These are phyloP conservation scores for Talaromyces sp. DNA, from an alignment of 2,329 filamentous ascomycete genomes.

Conservation along the genomic window DNA sequence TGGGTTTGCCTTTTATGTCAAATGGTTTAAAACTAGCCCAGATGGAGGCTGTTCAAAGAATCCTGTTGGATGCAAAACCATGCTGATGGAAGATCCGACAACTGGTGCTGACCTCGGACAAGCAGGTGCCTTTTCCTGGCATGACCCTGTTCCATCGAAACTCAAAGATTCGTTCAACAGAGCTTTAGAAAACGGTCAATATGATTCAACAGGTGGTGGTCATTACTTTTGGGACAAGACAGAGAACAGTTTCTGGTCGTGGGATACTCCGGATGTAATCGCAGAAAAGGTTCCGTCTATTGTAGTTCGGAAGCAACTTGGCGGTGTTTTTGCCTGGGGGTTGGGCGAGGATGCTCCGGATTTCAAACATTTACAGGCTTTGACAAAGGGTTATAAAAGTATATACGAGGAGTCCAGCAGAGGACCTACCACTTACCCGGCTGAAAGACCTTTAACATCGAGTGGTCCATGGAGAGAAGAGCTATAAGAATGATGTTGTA, in stretches of 20 bases:
- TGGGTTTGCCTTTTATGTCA: slow-evolving; percentile 63
- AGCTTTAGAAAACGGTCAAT: slow-evolving; percentile 37
- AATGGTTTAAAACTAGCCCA: slow-evolving; percentile 54
- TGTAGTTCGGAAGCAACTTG: slow-evolving; percentile 37
- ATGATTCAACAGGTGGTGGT: slow-evolving; percentile 27
- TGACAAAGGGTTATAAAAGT: slow-evolving; percentile 14
- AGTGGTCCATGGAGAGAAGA: background rate
- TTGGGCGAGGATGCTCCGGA: slow-evolving; percentile 43
- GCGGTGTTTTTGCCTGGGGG: slow-evolving; percentile 52
- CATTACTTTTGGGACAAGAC: slow-evolving; percentile 50
- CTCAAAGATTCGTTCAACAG: slow-evolving; percentile 36
- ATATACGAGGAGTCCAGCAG: background rate
- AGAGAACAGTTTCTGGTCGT: slow-evolving; percentile 49
- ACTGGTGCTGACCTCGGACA: slow-evolving; percentile 55
- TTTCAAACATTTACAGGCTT: slow-evolving; percentile 30
- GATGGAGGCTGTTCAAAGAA: slow-evolving; percentile 29
- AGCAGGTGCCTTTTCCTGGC: slow-evolving; percentile 47
- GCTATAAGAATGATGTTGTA: background rate
- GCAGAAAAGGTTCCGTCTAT: slow-evolving; percentile 44
- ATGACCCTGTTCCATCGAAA: slow-evolving; percentile 25
- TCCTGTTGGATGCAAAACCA: slow-evolving; percentile 52
- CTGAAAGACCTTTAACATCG: background rate
- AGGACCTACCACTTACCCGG: background rate
- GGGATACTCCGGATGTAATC: slow-evolving; percentile 50
- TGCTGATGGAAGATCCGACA: slow-evolving; percentile 52